Evolutionary conservation across 345 rosid species (phyloP).

Genomic region (Bruguiera gymnorhiza): DNA sequence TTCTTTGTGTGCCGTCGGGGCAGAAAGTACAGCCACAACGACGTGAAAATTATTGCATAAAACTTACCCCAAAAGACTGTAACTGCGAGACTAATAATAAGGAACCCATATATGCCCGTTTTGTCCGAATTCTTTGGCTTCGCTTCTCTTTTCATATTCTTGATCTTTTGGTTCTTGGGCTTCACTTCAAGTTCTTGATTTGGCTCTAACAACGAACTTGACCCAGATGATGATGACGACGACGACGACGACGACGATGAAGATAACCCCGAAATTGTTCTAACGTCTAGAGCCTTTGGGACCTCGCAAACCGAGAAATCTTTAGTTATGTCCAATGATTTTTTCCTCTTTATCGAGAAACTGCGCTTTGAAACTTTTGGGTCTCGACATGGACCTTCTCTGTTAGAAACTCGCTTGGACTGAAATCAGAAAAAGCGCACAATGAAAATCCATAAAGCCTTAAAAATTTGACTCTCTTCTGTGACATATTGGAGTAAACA

Average conservation of each 20-base stretch:
- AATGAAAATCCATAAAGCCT: not conserved
- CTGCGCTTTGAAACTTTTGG: conserved; percentile 14
- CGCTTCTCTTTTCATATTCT: not conserved
- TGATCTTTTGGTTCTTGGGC: not conserved
- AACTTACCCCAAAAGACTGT: conserved; percentile 41
- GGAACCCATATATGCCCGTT: conserved; percentile 12
- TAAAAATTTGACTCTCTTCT: not conserved
- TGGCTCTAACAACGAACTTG: conserved; percentile 14
- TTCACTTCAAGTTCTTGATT: not conserved
- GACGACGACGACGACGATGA: not conserved
- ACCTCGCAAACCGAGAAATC: not conserved
- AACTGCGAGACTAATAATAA: conserved; percentile 19
- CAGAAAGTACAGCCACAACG: conserved; percentile 27
- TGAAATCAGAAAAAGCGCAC: conserved; percentile 1
- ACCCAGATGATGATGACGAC: not conserved
- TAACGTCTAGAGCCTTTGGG: not conserved
- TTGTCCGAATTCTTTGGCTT: conserved; percentile 8
- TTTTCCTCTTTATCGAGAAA: not conserved
- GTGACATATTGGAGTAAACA: too few relatives aligned
- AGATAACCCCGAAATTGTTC: not conserved
- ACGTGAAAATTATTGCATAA: conserved; percentile 38
- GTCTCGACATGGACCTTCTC: conserved; percentile 17
- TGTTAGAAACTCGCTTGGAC: conserved; percentile 24
- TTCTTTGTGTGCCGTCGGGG: conserved; percentile 6
- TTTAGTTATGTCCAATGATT: conserved; percentile 1